phyloP scores from a whole-genome alignment of 257 asterid species.

The Cordia subcordata region DNA sequence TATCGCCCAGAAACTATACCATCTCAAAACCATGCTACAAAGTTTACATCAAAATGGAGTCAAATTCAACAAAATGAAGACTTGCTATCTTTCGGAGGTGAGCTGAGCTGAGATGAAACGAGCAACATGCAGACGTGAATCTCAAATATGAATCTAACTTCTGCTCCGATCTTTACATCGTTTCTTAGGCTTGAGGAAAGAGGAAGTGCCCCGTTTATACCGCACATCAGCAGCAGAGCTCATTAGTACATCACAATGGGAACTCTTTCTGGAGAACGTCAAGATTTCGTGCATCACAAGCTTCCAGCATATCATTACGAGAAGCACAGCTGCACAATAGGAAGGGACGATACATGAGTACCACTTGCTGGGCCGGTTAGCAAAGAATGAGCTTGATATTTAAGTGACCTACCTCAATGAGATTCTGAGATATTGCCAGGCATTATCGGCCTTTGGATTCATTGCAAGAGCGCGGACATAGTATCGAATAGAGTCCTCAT shows the following conservation, averaged over 20 bases:
- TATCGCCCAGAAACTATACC: no score
- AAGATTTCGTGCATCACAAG: constrained; percentile 86
- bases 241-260: constrained; percentile 45
- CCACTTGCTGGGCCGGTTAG: background rate
- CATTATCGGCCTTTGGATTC: constrained; percentile 99
- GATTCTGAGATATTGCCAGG: constrained; percentile 96
- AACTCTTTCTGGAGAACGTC: constrained; percentile 91
- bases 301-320: constrained; percentile 85
- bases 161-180: background rate
- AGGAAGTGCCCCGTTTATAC: background rate
- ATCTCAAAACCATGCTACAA: no score
- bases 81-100: no score
- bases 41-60: no score
- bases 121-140: no score
- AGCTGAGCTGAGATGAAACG: no score
- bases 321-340: constrained; percentile 68
- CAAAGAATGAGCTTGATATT: background rate
- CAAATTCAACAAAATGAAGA: no score
- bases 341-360: constrained; percentile 5
- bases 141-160: no score
- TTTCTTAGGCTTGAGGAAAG: background rate
- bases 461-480: constrained; percentile 90
- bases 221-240: background rate
- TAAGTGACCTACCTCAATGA: constrained; percentile 61
- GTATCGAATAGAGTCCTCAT: constrained; percentile 92